Evolutionary conservation across 129 eudicot genomes (phyloP), one percentile per base, ranked within the genome.

Genomic region (sunflower (Helianthus annuus)): DNA sequence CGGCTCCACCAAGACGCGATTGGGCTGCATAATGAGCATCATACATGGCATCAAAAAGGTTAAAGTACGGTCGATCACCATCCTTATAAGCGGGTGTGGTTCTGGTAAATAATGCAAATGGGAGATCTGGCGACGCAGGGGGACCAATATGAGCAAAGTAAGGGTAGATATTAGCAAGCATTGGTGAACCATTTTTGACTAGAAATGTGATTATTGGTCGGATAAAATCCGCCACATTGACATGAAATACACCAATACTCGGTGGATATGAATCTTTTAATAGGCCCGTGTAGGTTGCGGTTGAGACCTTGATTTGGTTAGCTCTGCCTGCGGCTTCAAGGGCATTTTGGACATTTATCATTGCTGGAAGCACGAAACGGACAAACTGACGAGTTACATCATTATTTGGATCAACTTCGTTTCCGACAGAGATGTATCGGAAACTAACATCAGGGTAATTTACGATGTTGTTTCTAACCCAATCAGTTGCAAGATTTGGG

Each of bases 101-200:
- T 2, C 75, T 16, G 1, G 82, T 86, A 19, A 86, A 86, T 2
- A 86, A 62, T 0, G 88, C 84, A 49, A 74, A 86, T 3, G 61
- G 4, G 7, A 83, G 83, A 1, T 7, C 1, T 0, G 8, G 7
- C 8, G 81, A 15, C 0, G 22, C 2, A 2, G 80, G 57, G 68
- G 14, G 3, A 0, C 58, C 83, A 16, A 27, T 4, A 65, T 78
- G 64, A 54, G 59, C 39, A 40, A 83, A 86, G 42, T 86, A 86
- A 0, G 91, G 86, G 80, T 86, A 86, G 6, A 86, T 75, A 40
- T 83, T 86, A 10, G 64, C 86, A 1, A 86, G 83, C 52, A 86
- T 58, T 2, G 92, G 88, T 0, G 80, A 48, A 1, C 49, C 56
- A 9, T 68, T 76, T 9, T 24, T 7, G 0, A 9, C 75, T 10